Percentiles rank a stretch among this genome's conserved stretches.
phyloP scores from a whole-genome alignment of 805 yeast genomes.

The Yamadazyma olivae region DNA sequence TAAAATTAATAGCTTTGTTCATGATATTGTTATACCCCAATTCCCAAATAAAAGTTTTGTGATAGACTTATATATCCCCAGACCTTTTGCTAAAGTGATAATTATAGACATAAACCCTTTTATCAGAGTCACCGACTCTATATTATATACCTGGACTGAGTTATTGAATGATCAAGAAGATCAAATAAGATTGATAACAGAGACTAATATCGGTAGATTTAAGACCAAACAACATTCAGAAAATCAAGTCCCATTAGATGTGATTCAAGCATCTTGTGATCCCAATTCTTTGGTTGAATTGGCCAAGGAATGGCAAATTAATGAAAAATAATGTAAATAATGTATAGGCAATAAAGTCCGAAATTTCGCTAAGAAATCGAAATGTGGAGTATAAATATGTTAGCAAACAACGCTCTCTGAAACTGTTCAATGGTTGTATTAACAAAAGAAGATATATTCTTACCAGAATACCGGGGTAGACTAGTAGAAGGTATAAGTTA shows the following conservation, averaged over 20 bases:
- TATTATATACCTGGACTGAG: constrained; percentile 85
- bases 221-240: constrained; percentile 82
- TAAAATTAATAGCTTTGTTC: constrained; percentile 26
- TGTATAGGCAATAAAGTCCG: too few relatives aligned
- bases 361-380: too few relatives aligned
- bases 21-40: constrained; percentile 26
- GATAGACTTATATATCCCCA: constrained; percentile 79
- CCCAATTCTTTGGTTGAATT: constrained; percentile 63
- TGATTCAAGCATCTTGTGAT: constrained; percentile 77
- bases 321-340: constrained; percentile 8
- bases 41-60: constrained; percentile 40
- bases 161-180: constrained; percentile 34
- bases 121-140: constrained; percentile 70
- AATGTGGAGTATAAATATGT: too few relatives aligned
- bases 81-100: constrained; percentile 63
- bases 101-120: constrained; percentile 88
- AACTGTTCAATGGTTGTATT: too few relatives aligned
- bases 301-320: constrained; percentile 15
- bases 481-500: constrained; percentile 71
- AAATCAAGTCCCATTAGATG: constrained; percentile 87
- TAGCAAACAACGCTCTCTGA: too few relatives aligned
- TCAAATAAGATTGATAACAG: constrained; percentile 64
- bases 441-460: constrained; percentile 16
- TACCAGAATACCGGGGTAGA: constrained; percentile 39
- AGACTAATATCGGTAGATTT: constrained; percentile 71